Conservation (phyloP, 176 grass and related monocot genomes). For the Rhynchospora breviuscula region DNA sequence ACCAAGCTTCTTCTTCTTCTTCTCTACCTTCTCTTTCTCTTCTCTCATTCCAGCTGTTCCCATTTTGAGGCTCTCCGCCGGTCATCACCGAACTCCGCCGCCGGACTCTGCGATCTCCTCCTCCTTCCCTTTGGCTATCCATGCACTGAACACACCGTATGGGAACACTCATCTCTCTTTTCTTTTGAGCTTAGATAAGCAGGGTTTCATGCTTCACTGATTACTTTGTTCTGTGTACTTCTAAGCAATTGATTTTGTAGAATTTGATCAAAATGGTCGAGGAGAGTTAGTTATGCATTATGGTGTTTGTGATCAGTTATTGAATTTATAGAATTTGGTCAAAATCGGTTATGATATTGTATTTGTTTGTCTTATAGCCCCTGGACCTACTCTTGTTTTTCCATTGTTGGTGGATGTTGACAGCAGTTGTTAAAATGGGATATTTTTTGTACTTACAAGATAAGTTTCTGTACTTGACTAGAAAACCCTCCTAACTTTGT, state of each 20-base stretch:
- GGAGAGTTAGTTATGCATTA: background rate
- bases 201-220: background rate
- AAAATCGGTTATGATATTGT: background rate
- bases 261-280: background rate
- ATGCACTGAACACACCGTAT: constrained; percentile 76
- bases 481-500: background rate
- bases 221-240: too few species aligned
- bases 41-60: background rate
- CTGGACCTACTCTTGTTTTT: background rate
- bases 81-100: background rate
- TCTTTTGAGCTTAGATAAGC: background rate
- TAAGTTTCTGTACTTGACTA: background rate
- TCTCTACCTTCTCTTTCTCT: background rate
- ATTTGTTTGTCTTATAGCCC: background rate
- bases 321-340: background rate
- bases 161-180: background rate
- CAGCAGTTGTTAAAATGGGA: background rate
- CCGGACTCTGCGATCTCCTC: constrained; percentile 58
- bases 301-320: background rate
- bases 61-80: constrained; percentile 20
- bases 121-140: constrained; percentile 61
- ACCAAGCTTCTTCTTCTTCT: background rate
- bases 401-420: background rate
- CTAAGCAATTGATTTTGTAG: background rate
- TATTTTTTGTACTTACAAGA: background rate